Conservation (phyloP, 2,329 filamentous ascomycete genomes). For the Fusarium phyllophilum region DNA sequence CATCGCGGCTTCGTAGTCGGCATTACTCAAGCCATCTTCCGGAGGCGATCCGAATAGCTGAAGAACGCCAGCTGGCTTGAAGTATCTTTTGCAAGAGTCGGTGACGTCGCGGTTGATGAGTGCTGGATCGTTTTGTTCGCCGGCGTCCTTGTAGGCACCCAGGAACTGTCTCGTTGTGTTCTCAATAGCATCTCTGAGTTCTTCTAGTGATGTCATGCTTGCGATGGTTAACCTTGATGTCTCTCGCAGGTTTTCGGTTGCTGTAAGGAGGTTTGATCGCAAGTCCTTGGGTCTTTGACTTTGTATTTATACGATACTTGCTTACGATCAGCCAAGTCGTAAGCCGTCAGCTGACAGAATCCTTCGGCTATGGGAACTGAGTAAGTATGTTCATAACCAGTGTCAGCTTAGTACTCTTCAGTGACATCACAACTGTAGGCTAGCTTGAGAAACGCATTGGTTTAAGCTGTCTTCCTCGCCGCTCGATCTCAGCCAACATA, state of each 20-base stretch:
- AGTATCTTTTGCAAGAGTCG: slow-evolving; percentile 7
- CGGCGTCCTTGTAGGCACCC: slow-evolving; percentile 11
- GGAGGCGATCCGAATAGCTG: background rate
- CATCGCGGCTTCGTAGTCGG: slow-evolving; percentile 10
- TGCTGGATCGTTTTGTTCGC: slow-evolving; percentile 9
- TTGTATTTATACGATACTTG: background rate
- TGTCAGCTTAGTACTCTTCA: rapidly evolving
- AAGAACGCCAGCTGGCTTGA: slow-evolving; percentile 9
- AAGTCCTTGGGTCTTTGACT: rapidly evolving
- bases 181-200: slow-evolving; percentile 6
- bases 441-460: background rate
- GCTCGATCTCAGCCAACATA: too few species aligned
- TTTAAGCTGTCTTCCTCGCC: background rate
- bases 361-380: rapidly evolving
- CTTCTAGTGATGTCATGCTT: background rate
- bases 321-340: too few species aligned
- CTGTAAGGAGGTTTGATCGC: rapidly evolving
- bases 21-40: background rate
- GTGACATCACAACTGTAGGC: rapidly evolving
- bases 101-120: slow-evolving; percentile 27
- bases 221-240: background rate
- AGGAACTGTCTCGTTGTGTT: slow-evolving; percentile 1
- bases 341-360: background rate
- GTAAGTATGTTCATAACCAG: rapidly evolving
- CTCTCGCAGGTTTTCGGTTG: rapidly evolving